phyloP scores from a whole-genome alignment of 73 alveolate species.

The Paramecium bursaria region DNA sequence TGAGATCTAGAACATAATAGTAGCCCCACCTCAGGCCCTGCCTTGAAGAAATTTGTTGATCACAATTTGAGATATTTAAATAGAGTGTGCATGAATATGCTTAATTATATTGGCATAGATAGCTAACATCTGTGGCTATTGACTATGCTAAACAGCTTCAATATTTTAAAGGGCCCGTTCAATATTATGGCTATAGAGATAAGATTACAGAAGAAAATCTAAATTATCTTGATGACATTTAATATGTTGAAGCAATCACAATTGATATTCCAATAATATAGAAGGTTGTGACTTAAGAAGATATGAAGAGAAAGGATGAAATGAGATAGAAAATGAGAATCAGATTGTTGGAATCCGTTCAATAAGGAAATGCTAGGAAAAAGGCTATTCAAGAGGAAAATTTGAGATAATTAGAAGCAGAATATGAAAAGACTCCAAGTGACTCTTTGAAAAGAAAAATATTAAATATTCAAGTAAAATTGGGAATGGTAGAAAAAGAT shows the following conservation, averaged over 20 bases:
- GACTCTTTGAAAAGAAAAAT: constrained; percentile 32
- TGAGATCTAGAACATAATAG: too few relatives aligned
- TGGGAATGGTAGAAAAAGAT: constrained; percentile 11
- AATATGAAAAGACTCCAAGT: neutral
- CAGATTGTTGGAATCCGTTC: constrained; percentile 37
- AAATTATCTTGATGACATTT: neutral
- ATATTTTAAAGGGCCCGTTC: neutral
- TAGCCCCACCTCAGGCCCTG: too few relatives aligned
- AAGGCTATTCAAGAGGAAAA: neutral
- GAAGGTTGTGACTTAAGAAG: constrained; percentile 47
- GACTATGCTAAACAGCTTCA: constrained; percentile 6
- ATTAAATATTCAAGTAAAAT: constrained; percentile 4
- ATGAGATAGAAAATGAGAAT: constrained; percentile 50
- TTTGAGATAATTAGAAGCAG: neutral
- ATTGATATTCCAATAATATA: constrained; percentile 46
- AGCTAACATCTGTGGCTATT: constrained; percentile 15
- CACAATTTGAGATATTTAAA: too few relatives aligned
- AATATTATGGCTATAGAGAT: constrained; percentile 56
- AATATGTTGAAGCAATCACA: constrained; percentile 7
- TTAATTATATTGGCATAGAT: constrained; percentile 56
- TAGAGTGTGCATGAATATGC: too few relatives aligned
- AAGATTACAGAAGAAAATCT: constrained; percentile 30
- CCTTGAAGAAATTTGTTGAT: too few relatives aligned
- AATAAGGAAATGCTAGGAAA: constrained; percentile 7
- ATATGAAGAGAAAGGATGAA: constrained; percentile 43